Evolutionary conservation across 2,329 filamentous ascomycete genomes (phyloP), one percentile per base, ranked within the genome.

Genomic region (Fusarium algeriense): DNA sequence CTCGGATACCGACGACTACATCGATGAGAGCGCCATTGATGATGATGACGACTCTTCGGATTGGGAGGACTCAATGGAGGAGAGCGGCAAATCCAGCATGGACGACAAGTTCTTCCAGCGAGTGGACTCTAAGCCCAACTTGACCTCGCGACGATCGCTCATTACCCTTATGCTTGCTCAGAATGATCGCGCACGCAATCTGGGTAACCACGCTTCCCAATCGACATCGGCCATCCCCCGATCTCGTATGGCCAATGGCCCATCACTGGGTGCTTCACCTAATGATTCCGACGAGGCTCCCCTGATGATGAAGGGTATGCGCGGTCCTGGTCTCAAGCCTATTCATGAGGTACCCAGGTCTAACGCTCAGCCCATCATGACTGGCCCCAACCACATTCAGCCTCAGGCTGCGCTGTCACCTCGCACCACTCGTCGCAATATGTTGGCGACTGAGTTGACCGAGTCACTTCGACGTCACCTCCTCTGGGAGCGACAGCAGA

Each of bases 401-500:
- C 89, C 92, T 71, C 92, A 93, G 60, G 89, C 91, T 32, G 93
- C 94, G 3, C 87, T 97, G 71, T 98, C 96, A 8, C 96, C 96
- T 7, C 90, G 94, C 63, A 98, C 95, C 0, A 98, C 95, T 1
- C 90, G 96, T 55, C 90, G 95, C 67, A 97, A 98, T 81, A 99
- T 99, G 96, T 88, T 99, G 61, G 92, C 93, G 12, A 97, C 93
- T 1, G 96, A 99, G 83, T 85, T 99, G 59, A 98, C 95, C 5
- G 94, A 97, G 80, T 97, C 94, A 26, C 90, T 99, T 6, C 90
- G 96, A 26, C 93, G 94, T 75, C 93, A 98, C 76, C 90, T 99
- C 19, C 88, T 98, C 19, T 97, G 94, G 93, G 96, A 99, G 81
- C 92, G 96, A 56, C 94, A 97, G 78, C 95, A 98, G 79, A 97